Evolutionary conservation across 2,329 filamentous ascomycete species (phyloP).

Genomic region (Xylariaceae sp.): DNA sequence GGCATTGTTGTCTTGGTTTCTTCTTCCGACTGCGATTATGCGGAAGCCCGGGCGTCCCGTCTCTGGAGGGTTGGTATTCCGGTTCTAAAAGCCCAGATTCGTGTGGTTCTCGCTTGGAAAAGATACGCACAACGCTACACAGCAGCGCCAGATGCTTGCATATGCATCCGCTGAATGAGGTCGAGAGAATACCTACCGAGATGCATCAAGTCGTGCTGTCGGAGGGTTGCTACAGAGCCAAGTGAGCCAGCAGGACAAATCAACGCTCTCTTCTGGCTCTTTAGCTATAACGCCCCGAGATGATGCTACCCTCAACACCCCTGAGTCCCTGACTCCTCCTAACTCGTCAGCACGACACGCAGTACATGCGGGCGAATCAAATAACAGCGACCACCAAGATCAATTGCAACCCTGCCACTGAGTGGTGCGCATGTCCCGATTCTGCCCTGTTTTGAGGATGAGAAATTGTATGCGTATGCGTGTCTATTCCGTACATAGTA

Average conservation of each 20-base stretch:
- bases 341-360: constrained; percentile 20
- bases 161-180: constrained; percentile 12
- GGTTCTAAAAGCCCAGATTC: constrained; percentile 3
- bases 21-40: constrained; percentile 11
- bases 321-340: constrained; percentile 2
- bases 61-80: not conserved
- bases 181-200: constrained; percentile 17
- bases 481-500: not conserved
- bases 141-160: constrained; percentile 11
- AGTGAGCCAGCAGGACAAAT: constrained; percentile 31
- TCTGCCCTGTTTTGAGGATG: constrained; percentile 8
- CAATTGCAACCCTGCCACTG: constrained; percentile 12
- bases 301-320: constrained; percentile 20
- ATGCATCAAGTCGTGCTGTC: constrained; percentile 21
- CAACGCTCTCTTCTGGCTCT: constrained; percentile 15
- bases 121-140: constrained; percentile 15
- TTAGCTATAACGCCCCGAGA: constrained; percentile 24
- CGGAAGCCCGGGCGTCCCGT: constrained; percentile 6
- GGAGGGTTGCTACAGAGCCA: constrained; percentile 24
- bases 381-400: constrained; percentile 10
- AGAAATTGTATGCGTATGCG: not conserved
- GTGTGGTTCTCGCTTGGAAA: constrained; percentile 3
- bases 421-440: constrained; percentile 13
- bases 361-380: constrained; percentile 25
- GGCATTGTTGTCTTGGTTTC: not conserved